Evolutionary conservation across 495 filamentous ascomycete genomes (phyloP), one percentile per base, ranked within the genome.

Genomic region (Terfezia claveryi): DNA sequence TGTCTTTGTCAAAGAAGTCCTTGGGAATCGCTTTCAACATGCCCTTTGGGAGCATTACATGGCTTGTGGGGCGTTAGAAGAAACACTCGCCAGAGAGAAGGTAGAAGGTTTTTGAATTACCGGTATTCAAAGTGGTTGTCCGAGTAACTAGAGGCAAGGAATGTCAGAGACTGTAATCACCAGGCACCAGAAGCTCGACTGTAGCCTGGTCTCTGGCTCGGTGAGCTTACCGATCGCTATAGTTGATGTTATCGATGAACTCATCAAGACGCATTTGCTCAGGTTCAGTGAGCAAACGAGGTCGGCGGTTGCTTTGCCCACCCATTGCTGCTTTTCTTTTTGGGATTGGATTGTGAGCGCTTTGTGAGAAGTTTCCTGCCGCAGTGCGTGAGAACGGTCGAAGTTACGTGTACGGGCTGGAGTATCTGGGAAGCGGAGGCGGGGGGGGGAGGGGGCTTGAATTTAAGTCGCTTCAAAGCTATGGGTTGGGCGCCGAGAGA

Each of bases 11-110:
- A 64, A 94, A 92, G 68, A 96, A 98, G 54, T 93, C 92, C 66
- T 87, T 77, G 11, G 91, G 91, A 58, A 98, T 96, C 37, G 79
- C 82, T 69, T 96, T 98, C 49, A 98, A 78, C 91, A 98, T 98
- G 51, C 82, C 80, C 68, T 96, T 96, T 5, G 91, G 91, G 27
- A 98, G 79, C 67, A 94, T 88, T 32, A 98, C 91, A 68, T 98
- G 91, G 52, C 91, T 85, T 55, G 52, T 20, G 23, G 53, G 36
- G 32, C 23, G 23, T 46, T 23, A 50, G 53, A 46, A 37, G 41
- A 23, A 11, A 32, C 38, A 41, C 41, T 12, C 32, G 38, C 36
- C 50, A 44, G 41, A 38, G 60, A n/a, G 36, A 50, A 37, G 46
- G 51, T 38, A 53, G 36, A n/a, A 52, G 23, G 54, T 37, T 11